phyloP scores from a whole-genome alignment of 2,329 filamentous ascomycete genomes.

The Xylariaceae sp. region DNA sequence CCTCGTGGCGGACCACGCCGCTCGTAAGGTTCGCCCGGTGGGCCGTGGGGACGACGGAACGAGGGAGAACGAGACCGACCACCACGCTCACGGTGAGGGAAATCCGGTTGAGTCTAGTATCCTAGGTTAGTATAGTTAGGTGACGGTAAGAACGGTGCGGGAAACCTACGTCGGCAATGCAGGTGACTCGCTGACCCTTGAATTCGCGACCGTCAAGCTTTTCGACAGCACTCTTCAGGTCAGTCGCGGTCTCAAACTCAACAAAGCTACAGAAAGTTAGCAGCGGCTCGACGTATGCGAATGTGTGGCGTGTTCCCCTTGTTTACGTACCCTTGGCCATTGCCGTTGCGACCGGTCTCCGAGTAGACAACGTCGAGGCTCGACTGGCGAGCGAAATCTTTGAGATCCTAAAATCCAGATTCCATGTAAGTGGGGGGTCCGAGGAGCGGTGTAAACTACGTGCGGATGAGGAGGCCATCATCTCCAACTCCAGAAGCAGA shows the following conservation, averaged over 20 bases:
- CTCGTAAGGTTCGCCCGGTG: constrained; percentile 76
- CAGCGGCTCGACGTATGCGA: constrained; percentile 14
- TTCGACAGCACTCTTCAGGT: constrained; percentile 88
- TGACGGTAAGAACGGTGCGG: constrained; percentile 1
- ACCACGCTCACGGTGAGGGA: constrained; percentile 65
- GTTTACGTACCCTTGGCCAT: constrained; percentile 80
- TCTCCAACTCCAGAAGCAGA: constrained; percentile 38
- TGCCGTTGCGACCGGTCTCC: constrained; percentile 88
- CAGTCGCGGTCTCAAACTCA: constrained; percentile 91
- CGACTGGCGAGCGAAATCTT: constrained; percentile 98
- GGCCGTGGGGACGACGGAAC: constrained; percentile 66
- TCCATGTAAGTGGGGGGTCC: constrained; percentile 77
- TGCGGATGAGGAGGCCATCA: constrained; percentile 34
- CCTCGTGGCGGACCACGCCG: constrained; percentile 77
- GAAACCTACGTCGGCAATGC: constrained; percentile 78
- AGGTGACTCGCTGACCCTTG: constrained; percentile 85
- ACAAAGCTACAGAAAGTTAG: constrained; percentile 70
- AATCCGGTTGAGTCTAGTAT: constrained; percentile 74
- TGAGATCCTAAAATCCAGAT: constrained; percentile 88
- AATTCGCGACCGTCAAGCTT: constrained; percentile 94
- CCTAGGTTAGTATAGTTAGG: constrained; percentile 29
- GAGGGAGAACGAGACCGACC: constrained; percentile 80
- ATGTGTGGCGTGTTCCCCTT: neutral
- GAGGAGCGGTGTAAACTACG: constrained; percentile 46
- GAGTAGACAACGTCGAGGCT: constrained; percentile 98